Evolutionary conservation across 2,329 filamentous ascomycete genomes (phyloP).

Genomic region (Ophiocordyceps polyrhachis-furcata): DNA sequence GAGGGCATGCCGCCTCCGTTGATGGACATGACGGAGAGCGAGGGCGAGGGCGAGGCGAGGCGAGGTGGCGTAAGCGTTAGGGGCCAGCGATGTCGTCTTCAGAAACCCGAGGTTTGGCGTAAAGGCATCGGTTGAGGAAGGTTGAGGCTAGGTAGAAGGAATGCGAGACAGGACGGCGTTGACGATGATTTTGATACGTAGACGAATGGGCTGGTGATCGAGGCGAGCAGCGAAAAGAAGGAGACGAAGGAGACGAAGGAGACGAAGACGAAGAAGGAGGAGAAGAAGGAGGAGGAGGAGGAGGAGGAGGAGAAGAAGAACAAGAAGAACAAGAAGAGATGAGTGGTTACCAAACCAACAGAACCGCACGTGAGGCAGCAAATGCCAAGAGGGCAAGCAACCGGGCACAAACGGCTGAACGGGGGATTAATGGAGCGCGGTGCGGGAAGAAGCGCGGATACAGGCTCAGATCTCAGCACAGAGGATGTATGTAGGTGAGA

Average conservation of each 20-base stretch:
- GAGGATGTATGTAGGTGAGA: background rate
- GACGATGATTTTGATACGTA: too few relatives aligned
- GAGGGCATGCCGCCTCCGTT: conserved; percentile 15
- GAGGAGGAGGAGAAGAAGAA: too few relatives aligned
- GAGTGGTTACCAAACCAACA: background rate
- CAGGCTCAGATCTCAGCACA: background rate
- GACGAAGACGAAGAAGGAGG: too few relatives aligned
- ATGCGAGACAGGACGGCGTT: background rate
- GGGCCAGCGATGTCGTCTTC: background rate
- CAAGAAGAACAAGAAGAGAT: background rate
- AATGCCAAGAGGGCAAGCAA: background rate
- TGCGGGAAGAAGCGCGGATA: background rate
- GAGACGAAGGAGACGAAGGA: too few relatives aligned
- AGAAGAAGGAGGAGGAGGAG: too few relatives aligned
- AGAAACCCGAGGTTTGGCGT: background rate
- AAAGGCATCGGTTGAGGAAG: background rate
- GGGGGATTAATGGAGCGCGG: background rate
- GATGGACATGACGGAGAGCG: conserved; percentile 13
- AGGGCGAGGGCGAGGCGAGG: background rate
- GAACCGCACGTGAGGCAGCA: background rate
- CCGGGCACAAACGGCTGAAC: background rate
- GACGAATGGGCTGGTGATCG: background rate
- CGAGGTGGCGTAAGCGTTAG: background rate
- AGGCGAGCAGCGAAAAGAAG: background rate
- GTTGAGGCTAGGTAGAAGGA: background rate